Percentiles rank a stretch among this genome's conserved stretches.
phyloP scores from a whole-genome alignment of 1,284 basidiomycete genomes.

The Cryptococcus floricola region DNA sequence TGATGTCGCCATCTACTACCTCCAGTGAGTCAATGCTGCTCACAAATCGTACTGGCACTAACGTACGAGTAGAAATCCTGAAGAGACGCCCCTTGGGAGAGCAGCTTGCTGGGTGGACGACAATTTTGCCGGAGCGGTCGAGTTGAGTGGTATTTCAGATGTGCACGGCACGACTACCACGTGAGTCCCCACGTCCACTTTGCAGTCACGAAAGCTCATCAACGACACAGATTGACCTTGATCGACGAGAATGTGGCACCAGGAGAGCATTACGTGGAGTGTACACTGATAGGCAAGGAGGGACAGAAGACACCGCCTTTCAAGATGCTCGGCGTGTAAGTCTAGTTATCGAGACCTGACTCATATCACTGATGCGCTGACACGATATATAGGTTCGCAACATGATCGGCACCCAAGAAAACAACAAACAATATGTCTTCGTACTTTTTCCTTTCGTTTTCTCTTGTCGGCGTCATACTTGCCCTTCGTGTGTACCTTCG shows the following conservation, averaged over 20 bases:
- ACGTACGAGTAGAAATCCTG: conserved; percentile 58
- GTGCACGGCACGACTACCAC: conserved; percentile 50
- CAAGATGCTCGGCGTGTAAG: conserved; percentile 72
- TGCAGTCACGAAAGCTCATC: conserved; percentile 45
- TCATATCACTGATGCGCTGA: too few species aligned
- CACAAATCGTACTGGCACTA: conserved; percentile 44
- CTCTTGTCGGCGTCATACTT: background rate
- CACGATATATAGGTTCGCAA: background rate
- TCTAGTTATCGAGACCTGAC: background rate
- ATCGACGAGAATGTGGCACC: conserved; percentile 72
- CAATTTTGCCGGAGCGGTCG: conserved; percentile 51
- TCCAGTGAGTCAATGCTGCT: conserved; percentile 35
- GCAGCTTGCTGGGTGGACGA: conserved; percentile 57
- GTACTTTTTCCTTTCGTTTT: background rate
- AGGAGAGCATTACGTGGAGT: conserved; percentile 83
- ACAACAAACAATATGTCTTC: too few species aligned
- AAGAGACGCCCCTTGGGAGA: conserved; percentile 49
- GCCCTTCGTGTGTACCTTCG: background rate
- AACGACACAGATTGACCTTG: conserved; percentile 57
- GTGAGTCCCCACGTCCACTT: conserved; percentile 31
- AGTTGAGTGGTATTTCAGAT: conserved; percentile 51
- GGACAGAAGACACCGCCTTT: conserved; percentile 63
- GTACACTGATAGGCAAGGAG: conserved; percentile 72
- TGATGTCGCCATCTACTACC: conserved; percentile 54
- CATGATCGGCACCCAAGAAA: conserved; percentile 22